Conservation (phyloP, 495 filamentous ascomycete genomes). For the Talaromyces nanjingensis region DNA sequence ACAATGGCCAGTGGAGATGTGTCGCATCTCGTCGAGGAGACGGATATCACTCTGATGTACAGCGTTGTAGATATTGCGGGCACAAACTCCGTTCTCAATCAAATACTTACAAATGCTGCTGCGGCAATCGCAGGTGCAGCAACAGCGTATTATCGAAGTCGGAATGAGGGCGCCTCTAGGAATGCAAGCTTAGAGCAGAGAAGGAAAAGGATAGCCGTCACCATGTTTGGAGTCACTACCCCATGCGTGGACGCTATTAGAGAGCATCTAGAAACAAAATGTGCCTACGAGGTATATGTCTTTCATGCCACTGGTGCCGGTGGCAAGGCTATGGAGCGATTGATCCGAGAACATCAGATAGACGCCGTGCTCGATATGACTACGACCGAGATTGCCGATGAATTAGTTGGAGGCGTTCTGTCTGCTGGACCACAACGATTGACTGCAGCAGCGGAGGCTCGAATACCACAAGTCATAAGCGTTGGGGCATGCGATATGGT, state of each 20-base stretch:
- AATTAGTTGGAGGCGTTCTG: slow-evolving; percentile 55
- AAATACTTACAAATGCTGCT: slow-evolving; percentile 54
- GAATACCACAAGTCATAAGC: slow-evolving; percentile 55
- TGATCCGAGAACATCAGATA: slow-evolving; percentile 44
- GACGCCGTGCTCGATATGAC: slow-evolving; percentile 63
- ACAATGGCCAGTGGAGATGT: slow-evolving; percentile 60
- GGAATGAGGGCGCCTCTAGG: background rate
- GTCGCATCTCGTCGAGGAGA: slow-evolving; percentile 51
- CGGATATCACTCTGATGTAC: slow-evolving; percentile 65
- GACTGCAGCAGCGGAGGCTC: slow-evolving; percentile 40
- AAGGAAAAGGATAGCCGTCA: slow-evolving; percentile 49
- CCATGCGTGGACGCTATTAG: slow-evolving; percentile 48
- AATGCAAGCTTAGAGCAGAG: slow-evolving; percentile 14
- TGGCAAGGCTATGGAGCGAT: slow-evolving; percentile 59
- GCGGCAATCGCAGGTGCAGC: slow-evolving; percentile 52
- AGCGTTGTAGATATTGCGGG: slow-evolving; percentile 64
- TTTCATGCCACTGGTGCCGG: slow-evolving; percentile 66
- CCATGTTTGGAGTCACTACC: slow-evolving; percentile 72
- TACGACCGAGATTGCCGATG: slow-evolving; percentile 60
- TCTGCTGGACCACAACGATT: slow-evolving; percentile 47
- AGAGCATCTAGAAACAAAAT: slow-evolving; percentile 29
- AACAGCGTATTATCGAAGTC: slow-evolving; percentile 27
- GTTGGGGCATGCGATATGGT: slow-evolving; percentile 63
- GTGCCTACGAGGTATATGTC: slow-evolving; percentile 49
- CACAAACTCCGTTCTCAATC: slow-evolving; percentile 46